Evolutionary conservation across 495 filamentous ascomycete species (phyloP), one percentile per base, ranked within the genome.

Genomic region (Darksidea phi): DNA sequence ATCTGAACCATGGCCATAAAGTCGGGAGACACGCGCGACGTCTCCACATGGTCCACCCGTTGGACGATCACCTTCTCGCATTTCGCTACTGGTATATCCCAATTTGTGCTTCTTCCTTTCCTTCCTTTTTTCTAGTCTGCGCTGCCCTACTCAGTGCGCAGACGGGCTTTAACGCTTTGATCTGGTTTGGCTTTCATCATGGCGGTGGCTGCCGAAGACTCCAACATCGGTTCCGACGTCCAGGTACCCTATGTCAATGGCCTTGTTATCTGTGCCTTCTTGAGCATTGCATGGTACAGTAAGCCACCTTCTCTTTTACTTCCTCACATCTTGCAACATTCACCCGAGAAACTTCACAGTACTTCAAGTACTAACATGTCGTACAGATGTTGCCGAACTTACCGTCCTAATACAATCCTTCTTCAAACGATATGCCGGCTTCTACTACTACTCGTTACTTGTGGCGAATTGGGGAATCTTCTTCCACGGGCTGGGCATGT

Each of bases 361-460:
- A 32, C 28, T n/a, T n/a, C n/a, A n/a, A n/a, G n/a, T n/a, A n/a
- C 28, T 32, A 32, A 60, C 55, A 60, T 10, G 10, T 10, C 4
- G 4, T 10, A 10, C 28, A 32, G 28, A 67, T 43, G 54, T 50
- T 13, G 49, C 54, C n/a, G 64, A 67, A 38, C 59, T 67, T 5
- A 54, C 46, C 10, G 45, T 52, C 38, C 28, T 57, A 3, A 63
- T 67, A 17, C 55, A 47, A 21, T 20, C 49, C 36, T 65, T 60
- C 25, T 67, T 63, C 64, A 67, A 63, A 24, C 45, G 54, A 11
- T 57, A 63, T 24, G 23, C 28, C 17, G 54, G 64, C 20, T 59
- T 67, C 45, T 67, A 67, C 42, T 67, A 65, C 45, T 63, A 47
- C 36, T 20, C 34, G 6, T 28, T 67, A 2, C 53, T 63, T 10